A percentile compares a stretch with the other conserved stretches of the same genome.
Conservation (phyloP, 306 rosid genomes). For the Cucumis hystrix region DNA sequence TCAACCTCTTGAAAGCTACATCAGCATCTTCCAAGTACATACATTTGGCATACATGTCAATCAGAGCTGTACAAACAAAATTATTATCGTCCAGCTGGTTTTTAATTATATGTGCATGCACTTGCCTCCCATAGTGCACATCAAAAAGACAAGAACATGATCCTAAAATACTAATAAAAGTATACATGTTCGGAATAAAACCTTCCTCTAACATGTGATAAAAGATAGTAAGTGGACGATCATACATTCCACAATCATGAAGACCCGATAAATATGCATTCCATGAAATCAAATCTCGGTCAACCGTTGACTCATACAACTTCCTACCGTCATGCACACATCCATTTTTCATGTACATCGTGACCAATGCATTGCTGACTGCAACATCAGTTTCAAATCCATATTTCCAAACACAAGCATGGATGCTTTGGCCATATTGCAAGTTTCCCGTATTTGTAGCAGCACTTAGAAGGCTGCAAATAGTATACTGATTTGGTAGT, state of each 20-base stretch:
- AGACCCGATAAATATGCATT: slow-evolving; percentile 16
- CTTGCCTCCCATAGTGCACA: slow-evolving; percentile 20
- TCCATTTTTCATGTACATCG: slow-evolving; percentile 21
- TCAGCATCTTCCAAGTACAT: slow-evolving; percentile 16
- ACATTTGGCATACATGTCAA: slow-evolving; percentile 23
- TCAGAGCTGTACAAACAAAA: slow-evolving; percentile 22
- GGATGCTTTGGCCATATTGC: slow-evolving; percentile 17
- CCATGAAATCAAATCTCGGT: slow-evolving; percentile 29
- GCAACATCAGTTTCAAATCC: slow-evolving; percentile 15
- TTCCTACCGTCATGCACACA: slow-evolving; percentile 7
- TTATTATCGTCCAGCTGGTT: slow-evolving; percentile 6
- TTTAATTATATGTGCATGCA: slow-evolving; percentile 21
- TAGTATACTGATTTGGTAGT: slow-evolving; percentile 13
- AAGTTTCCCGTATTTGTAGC: slow-evolving; percentile 15
- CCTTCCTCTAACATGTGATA: slow-evolving; percentile 13
- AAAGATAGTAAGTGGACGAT: slow-evolving; percentile 7
- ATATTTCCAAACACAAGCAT: slow-evolving; percentile 17
- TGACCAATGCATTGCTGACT: slow-evolving; percentile 17
- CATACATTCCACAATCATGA: slow-evolving; percentile 4
- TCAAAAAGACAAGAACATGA: slow-evolving; percentile 18
- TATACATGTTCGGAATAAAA: slow-evolving; percentile 16
- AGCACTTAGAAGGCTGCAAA: slow-evolving; percentile 18
- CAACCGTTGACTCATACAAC: slow-evolving; percentile 15
- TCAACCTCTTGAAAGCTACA: slow-evolving; percentile 16
- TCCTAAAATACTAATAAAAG: slow-evolving; percentile 19